Evolutionary conservation across 257 asterid species (phyloP).

Genomic region (Solanum rostratum): DNA sequence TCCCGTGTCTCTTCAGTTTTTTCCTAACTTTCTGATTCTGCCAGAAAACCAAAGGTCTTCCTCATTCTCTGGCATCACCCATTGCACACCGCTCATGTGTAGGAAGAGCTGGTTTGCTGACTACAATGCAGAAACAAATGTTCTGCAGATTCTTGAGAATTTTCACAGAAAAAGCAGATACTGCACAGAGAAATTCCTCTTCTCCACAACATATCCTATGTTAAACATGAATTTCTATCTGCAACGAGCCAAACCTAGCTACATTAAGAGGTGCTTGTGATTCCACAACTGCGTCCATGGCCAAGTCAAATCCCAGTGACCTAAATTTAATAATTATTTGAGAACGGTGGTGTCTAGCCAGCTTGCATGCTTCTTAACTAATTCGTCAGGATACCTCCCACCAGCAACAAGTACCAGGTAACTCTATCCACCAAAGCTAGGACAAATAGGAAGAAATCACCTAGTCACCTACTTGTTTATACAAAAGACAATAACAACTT

Average conservation of each 20-base stretch:
- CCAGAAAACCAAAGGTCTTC: background rate
- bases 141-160: background rate
- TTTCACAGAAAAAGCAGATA: background rate
- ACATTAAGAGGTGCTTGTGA: background rate
- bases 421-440: background rate
- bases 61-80: background rate
- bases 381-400: background rate
- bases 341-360: background rate
- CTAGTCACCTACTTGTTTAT: background rate
- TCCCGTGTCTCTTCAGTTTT: background rate
- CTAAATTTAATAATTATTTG: background rate
- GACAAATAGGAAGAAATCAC: background rate
- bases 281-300: background rate
- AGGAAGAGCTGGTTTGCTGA: background rate
- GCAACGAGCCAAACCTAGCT: background rate
- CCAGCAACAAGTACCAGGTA: background rate
- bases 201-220: background rate
- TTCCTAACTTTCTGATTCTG: background rate
- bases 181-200: background rate
- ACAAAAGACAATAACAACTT: background rate
- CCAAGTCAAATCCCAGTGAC: background rate
- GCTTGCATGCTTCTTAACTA: background rate
- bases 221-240: background rate
- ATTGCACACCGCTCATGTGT: background rate
- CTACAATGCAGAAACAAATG: background rate